These are phyloP conservation scores for Uronychia setigera DNA, from an alignment of 73 alveolate genomes.

Conservation along the genomic window DNA sequence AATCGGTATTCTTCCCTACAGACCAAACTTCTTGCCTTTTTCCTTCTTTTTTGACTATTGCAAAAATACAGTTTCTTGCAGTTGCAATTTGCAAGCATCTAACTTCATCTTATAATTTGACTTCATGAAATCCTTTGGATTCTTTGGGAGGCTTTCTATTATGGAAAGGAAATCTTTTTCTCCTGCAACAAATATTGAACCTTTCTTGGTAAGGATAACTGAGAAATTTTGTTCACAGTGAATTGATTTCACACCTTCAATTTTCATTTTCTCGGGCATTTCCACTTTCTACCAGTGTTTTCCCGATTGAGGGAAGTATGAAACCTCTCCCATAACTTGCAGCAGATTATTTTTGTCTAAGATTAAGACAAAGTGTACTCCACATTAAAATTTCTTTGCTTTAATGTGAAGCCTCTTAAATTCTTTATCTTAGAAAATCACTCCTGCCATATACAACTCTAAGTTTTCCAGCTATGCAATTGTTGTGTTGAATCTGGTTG, in stretches of 20 bases:
- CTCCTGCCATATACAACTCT: no score
- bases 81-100: neutral
- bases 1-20: constrained; percentile 43
- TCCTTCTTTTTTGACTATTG: neutral
- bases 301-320: no score
- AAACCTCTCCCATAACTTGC: no score
- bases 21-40: constrained; percentile 32
- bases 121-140: neutral
- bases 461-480: no score
- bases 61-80: neutral
- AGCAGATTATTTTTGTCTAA: no score
- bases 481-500: no score
- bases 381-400: no score
- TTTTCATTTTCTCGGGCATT: neutral
- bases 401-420: no score
- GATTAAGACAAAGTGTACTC: no score
- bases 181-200: neutral
- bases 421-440: no score
- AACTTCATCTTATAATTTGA: neutral
- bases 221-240: neutral
- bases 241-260: neutral
- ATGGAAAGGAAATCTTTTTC: neutral
- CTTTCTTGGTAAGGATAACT: neutral
- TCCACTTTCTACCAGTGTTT: neutral
- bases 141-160: neutral